Evolutionary conservation across 2,329 filamentous ascomycete genomes (phyloP).

Genomic region (Thielaviopsis ethacetica): DNA sequence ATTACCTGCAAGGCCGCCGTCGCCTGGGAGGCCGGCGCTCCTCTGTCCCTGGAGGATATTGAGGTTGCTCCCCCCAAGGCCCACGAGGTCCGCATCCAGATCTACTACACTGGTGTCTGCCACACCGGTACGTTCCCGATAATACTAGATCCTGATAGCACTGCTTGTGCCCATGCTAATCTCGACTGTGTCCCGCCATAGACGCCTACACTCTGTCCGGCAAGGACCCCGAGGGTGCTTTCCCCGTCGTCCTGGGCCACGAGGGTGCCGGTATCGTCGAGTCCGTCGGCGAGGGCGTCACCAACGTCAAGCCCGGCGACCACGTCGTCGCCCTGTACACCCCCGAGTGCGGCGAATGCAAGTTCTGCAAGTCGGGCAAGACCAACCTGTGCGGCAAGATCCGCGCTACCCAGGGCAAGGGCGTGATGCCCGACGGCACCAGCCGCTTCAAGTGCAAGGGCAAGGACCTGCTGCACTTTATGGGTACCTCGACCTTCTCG

Average conservation of each 20-base stretch:
- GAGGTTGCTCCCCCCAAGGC: slow-evolving; percentile 81
- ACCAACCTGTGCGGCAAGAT: slow-evolving; percentile 99
- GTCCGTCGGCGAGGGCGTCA: slow-evolving; percentile 88
- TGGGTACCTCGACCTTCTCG: slow-evolving; percentile 97
- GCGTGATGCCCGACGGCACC: slow-evolving; percentile 94
- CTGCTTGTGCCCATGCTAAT: background rate
- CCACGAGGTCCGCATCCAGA: slow-evolving; percentile 90
- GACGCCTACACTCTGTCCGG: slow-evolving; percentile 91
- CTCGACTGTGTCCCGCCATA: slow-evolving; percentile 17
- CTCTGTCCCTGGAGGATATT: slow-evolving; percentile 76
- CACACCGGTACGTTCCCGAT: slow-evolving; percentile 55
- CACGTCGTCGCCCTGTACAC: slow-evolving; percentile 86
- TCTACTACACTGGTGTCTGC: slow-evolving; percentile 96
- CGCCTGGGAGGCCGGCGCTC: slow-evolving; percentile 90
- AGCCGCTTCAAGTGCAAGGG: slow-evolving; percentile 89
- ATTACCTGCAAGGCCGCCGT: slow-evolving; percentile 96
- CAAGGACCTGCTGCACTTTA: slow-evolving; percentile 92
- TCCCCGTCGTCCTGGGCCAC: slow-evolving; percentile 77
- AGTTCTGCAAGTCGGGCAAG: slow-evolving; percentile 99
- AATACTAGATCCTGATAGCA: background rate
- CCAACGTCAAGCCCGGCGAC: slow-evolving; percentile 84
- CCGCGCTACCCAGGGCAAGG: slow-evolving; percentile 85
- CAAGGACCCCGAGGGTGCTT: slow-evolving; percentile 91
- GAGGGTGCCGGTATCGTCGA: slow-evolving; percentile 86
- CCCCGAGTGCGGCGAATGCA: slow-evolving; percentile 93